Evolutionary conservation across 2,329 filamentous ascomycete species (phyloP), one percentile per base, ranked within the genome.

Genomic region (Pseudocercospora eumusae): DNA sequence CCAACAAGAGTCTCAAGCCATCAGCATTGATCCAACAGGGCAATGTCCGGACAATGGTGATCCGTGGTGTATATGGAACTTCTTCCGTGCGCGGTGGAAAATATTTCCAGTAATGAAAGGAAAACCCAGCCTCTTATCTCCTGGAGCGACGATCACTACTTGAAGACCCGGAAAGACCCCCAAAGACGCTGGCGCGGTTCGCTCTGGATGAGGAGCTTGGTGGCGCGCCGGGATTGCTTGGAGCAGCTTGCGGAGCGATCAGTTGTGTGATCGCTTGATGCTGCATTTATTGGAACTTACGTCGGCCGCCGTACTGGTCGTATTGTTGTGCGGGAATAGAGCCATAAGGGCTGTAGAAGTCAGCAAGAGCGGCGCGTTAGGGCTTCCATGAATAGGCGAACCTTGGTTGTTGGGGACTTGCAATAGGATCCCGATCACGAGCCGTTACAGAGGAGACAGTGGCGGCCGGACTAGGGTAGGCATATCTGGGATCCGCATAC

Each of bases 401-500:
- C 72, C 72, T 74, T 71, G 65, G 63, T 54, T 66, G 67, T 50
- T 66, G 69, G 18, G 70, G 71, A 55, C 65, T 72, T 44, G 67
- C 50, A 36, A 72, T 61, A 9, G 68, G 66, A 49, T 74, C 71
- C 57, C 69, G 68, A 40, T 54, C 52, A 40, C 52, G 52, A 56
- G 62, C 64, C 45, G 64, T 63, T 45, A 71, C 63, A 53, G 70
- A 69, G n/a, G 68, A 68, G 18, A 71, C 68, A 28, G 72, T 74
- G 57, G 69, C 66, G 57, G 72, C 71, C 66, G 72, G 72, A 65
- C 72, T 74, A 63, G 72, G 72, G 62, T 74, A 74, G 61, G 72
- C 71, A 68, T 72, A 73, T 66, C 71, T 69, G 56, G 71, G 67
- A 59, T 74, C 72, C 63, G 66, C 62, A 62, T 70, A 70, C 23